Percentiles rank a stretch among this genome's conserved stretches.
Conservation (phyloP, 176 grass and related monocot genomes). For the Eremochloa ophiuroides region DNA sequence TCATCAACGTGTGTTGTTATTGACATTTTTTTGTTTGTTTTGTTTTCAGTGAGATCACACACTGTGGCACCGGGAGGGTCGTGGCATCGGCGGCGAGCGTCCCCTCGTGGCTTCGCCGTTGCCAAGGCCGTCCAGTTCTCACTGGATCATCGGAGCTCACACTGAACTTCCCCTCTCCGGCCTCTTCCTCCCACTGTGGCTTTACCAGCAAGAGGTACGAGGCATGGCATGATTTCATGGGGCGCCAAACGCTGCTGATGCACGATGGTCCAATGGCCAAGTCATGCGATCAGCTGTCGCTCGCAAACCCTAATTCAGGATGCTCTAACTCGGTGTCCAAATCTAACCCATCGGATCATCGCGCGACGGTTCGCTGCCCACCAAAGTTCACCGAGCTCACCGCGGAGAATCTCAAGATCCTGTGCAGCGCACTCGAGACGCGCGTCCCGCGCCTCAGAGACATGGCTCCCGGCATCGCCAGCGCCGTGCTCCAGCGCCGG, state of each 20-base stretch:
- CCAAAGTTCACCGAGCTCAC: conserved; percentile 69
- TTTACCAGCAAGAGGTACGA: conserved; percentile 2
- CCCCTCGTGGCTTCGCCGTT: neutral
- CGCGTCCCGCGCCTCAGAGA: conserved; percentile 39
- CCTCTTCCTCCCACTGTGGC: neutral
- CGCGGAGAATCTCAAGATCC: conserved; percentile 62
- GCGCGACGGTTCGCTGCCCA: neutral
- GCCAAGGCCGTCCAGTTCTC: neutral
- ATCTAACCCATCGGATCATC: conserved; percentile 22
- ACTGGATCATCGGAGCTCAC: conserved; percentile 37
- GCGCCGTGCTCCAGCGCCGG: conserved; percentile 53
- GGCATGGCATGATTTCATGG: conserved; percentile 7
- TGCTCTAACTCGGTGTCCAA: conserved; percentile 18
- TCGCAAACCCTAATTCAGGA: conserved; percentile 2
- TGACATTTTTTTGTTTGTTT: too few species aligned
- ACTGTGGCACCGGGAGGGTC: neutral
- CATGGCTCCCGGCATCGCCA: conserved; percentile 45
- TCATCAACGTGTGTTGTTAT: too few species aligned
- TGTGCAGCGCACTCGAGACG: conserved; percentile 48
- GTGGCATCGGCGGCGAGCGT: neutral
- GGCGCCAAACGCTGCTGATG: neutral
- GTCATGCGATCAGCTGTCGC: neutral
- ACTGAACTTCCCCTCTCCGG: conserved; percentile 39
- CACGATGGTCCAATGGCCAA: neutral
- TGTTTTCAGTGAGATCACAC: conserved; percentile 7